Conservation (phyloP, 768 basidiomycete species). For the Rhizopogon salebrosus region DNA sequence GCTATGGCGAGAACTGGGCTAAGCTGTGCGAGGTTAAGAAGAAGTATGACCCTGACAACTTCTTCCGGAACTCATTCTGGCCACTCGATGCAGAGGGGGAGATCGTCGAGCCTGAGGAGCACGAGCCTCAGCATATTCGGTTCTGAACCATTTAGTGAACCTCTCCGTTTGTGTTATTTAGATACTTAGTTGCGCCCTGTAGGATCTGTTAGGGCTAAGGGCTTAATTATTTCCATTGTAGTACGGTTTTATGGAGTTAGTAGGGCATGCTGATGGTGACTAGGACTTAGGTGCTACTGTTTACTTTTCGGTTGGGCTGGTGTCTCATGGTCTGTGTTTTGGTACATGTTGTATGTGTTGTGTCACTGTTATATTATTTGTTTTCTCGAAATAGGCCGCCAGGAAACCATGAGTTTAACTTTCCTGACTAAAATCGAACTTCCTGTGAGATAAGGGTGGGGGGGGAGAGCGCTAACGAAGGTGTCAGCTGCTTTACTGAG, state of each 20-base stretch:
- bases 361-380: too few relatives aligned
- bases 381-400: too few relatives aligned
- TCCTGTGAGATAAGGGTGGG: too few relatives aligned
- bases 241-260: not conserved
- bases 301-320: too few relatives aligned
- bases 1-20: constrained; percentile 72
- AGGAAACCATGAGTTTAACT: too few relatives aligned
- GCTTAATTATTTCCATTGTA: not conserved
- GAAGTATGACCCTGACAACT: constrained; percentile 67
- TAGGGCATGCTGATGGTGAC: not conserved
- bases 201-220: not conserved
- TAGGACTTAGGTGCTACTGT: not conserved
- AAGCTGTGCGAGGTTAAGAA: constrained; percentile 68
- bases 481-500: too few relatives aligned
- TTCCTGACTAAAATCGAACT: too few relatives aligned
- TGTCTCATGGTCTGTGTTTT: too few relatives aligned
- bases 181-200: not conserved
- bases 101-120: constrained; percentile 47
- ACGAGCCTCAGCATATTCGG: constrained; percentile 46
- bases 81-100: constrained; percentile 58
- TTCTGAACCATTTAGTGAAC: constrained; percentile 9
- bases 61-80: constrained; percentile 82
- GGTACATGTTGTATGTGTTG: too few relatives aligned
- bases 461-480: too few relatives aligned
- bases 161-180: not conserved